Base-by-base conservation (phyloP, 805 yeast genomes). In the Vanderwaltozyma polyspora region DNA sequence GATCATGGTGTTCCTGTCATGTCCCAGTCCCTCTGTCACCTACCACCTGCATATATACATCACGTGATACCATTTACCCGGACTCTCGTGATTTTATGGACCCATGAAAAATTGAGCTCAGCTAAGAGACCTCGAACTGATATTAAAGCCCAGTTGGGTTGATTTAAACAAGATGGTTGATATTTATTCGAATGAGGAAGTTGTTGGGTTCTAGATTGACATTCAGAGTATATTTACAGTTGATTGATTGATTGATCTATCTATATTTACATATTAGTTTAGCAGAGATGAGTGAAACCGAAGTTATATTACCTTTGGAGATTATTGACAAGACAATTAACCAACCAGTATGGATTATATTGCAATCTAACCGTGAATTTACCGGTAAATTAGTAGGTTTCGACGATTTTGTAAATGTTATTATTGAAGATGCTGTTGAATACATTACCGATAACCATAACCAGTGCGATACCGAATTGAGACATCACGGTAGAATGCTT, bases 371-470 rank as follows among this genome's bases (percentile, higher is more conserved):
- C 38, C 74, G 74, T 54, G 96, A 87, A 55, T 91, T 85, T 54
- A 69, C 72, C n/a, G 98, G 98, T 1, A 83, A 76, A 4, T 65
- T 91, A 33, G 72, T 80, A 19, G 97, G 97, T 1, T 89, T 89
- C 57, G 98, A 91, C 55, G 97, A 91, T 59, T 89, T 79, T 49
- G 96, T 91, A 40, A 91, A 84, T 53, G 76, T 87, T 59, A 94
- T 91, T 9, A 67, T 91, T 34, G 82, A 81, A 46, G 78, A 87
- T 47, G 96, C 57, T 11, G 47, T 46, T 3, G 59, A 53, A 35
- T 55, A 52, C 42, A 43, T 38, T 14, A 36, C 40, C 23, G 41
- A 36, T 17, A 40, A 34, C n/a, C 39, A 37, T n/a, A 40, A 32
- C 25, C 49, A 53, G 28, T 72, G 67, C 34, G 62, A 57, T 28